These are phyloP conservation scores for Tylopilus felleus DNA, from an alignment of 768 basidiomycete genomes.

Conservation along the genomic window DNA sequence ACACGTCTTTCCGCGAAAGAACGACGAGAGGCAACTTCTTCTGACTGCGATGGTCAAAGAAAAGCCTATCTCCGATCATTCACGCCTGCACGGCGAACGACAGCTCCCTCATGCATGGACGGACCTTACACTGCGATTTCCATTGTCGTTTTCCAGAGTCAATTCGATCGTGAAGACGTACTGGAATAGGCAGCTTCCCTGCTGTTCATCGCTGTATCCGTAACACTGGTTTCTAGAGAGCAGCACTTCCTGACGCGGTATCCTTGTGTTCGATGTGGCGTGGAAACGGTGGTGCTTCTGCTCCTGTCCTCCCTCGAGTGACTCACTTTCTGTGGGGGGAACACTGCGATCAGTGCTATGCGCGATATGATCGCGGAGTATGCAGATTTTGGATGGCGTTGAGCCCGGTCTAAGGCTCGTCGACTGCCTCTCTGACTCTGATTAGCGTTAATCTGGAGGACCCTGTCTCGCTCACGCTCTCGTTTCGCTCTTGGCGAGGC, in stretches of 20 bases:
- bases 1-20: conserved; percentile 12
- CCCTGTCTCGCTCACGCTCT: conserved; percentile 2
- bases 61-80: conserved; percentile 36
- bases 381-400: conserved; percentile 1
- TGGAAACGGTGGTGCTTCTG: conserved; percentile 20
- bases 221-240: conserved; percentile 17
- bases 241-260: conserved; percentile 8
- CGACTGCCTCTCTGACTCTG: neutral
- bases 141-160: conserved; percentile 3
- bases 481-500: conserved; percentile 57
- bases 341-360: conserved; percentile 3
- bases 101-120: conserved; percentile 28
- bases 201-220: conserved; percentile 3
- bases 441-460: neutral
- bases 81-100: conserved; percentile 50
- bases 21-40: conserved; percentile 1
- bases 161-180: conserved; percentile 10
- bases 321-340: conserved; percentile 3
- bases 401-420: neutral
- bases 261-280: conserved; percentile 11
- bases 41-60: conserved; percentile 5
- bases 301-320: conserved; percentile 15
- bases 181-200: conserved; percentile 18
- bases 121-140: neutral
- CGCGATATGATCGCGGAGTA: conserved; percentile 10